Evolutionary conservation across 139 green algal species (phyloP).

Genomic region (Ulvella scutata): DNA sequence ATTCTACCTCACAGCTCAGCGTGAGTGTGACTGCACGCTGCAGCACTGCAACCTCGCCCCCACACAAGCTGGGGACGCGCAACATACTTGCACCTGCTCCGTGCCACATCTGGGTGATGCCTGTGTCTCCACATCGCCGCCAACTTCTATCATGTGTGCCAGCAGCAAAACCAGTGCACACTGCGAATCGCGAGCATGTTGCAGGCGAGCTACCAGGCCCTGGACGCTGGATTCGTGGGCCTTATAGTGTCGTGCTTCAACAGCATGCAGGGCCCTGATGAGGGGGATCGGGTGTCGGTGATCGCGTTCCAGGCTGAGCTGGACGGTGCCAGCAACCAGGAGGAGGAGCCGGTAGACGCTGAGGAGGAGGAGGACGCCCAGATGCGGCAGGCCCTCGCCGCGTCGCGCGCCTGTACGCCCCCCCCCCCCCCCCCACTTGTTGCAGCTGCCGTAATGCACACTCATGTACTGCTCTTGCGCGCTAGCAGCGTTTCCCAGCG

Average conservation of each 20-base stretch:
- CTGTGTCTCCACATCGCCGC: too few species aligned
- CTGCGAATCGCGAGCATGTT: too few species aligned
- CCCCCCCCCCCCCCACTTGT: background rate
- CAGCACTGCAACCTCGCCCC: too few species aligned
- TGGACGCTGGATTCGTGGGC: constrained; percentile 60
- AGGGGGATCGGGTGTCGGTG: background rate
- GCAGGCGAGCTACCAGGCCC: constrained; percentile 63
- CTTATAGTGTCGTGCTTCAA: constrained; percentile 74
- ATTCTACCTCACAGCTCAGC: too few species aligned
- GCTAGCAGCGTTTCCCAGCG: background rate
- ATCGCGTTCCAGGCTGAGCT: background rate
- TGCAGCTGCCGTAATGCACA: background rate
- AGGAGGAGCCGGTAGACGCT: background rate
- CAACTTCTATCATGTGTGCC: too few species aligned
- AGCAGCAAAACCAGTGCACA: too few species aligned
- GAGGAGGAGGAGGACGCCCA: background rate
- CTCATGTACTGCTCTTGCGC: background rate
- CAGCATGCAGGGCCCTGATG: background rate
- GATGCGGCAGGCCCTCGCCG: background rate
- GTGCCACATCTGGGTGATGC: too few species aligned
- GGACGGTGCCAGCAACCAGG: background rate
- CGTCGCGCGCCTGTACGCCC: background rate
- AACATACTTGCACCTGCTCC: too few species aligned
- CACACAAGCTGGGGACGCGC: too few species aligned
- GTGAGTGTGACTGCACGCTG: too few species aligned